These are phyloP conservation scores for Bipolaris cookei DNA, from an alignment of 2,329 filamentous ascomycete species.

Conservation along the genomic window DNA sequence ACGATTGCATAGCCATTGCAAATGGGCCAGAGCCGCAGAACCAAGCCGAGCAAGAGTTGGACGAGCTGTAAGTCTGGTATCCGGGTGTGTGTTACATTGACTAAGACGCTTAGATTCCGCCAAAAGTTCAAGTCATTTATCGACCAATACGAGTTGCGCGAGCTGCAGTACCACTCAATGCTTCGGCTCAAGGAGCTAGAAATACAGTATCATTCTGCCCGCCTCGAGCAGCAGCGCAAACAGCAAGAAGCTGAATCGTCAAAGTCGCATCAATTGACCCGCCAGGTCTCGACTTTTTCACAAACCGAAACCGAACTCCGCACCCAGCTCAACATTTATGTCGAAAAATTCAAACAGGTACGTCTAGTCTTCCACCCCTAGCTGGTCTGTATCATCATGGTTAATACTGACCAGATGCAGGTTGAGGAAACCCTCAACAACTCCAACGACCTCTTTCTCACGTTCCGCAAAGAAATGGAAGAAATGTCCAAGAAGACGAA, in stretches of 20 bases:
- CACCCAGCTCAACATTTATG: conserved; percentile 96
- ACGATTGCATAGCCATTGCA: conserved; percentile 86
- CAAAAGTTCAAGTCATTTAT: conserved; percentile 95
- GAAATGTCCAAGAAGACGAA: conserved; percentile 99
- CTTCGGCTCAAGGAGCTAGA: conserved; percentile 95
- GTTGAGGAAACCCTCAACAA: conserved; percentile 99
- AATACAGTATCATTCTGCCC: conserved; percentile 87
- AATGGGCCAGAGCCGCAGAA: conserved; percentile 75
- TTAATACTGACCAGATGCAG: conserved; percentile 66
- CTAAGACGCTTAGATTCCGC: conserved; percentile 53
- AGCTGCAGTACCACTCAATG: conserved; percentile 89
- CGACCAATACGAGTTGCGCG: conserved; percentile 94
- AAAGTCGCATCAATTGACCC: conserved; percentile 83
- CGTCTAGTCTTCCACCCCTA: conserved; percentile 30
- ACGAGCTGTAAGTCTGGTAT: conserved; percentile 73
- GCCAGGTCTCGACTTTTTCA: conserved; percentile 92
- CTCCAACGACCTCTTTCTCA: conserved; percentile 95
- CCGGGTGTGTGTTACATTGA: not conserved
- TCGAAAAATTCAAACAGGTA: conserved; percentile 99
- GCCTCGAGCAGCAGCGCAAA: conserved; percentile 89
- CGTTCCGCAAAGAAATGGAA: conserved; percentile 98
- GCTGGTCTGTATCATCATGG: conserved; percentile 43
- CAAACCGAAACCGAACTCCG: conserved; percentile 94
- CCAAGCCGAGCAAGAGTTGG: conserved; percentile 85
- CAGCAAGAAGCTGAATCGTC: conserved; percentile 79